phyloP scores from a whole-genome alignment of 441 rosid species.

The Bocquillonia castaneifolia region DNA sequence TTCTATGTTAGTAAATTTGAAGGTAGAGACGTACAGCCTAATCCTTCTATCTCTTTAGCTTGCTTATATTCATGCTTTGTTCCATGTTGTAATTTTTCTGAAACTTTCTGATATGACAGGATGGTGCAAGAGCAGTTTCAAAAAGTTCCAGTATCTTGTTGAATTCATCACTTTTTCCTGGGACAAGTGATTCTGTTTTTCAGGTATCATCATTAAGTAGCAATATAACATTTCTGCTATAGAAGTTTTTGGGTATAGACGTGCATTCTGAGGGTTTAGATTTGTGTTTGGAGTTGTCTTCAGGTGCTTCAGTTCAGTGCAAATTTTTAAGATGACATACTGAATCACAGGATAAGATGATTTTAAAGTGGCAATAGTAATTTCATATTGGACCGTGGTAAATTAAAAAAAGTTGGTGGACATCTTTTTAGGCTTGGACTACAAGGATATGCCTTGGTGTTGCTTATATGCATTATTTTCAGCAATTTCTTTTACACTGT shows the following conservation, averaged over 20 bases:
- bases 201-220: slow-evolving; percentile 50
- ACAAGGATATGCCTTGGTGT: neutral
- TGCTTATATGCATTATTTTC: neutral
- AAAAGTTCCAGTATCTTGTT: slow-evolving; percentile 38
- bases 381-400: neutral
- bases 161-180: slow-evolving; percentile 50
- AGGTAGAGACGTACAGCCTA: slow-evolving; percentile 37
- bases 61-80: neutral
- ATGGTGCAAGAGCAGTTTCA: slow-evolving; percentile 59
- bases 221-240: neutral
- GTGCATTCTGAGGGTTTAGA: too few species aligned
- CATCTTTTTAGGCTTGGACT: neutral
- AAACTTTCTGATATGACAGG: slow-evolving; percentile 42
- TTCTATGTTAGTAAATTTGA: slow-evolving; percentile 50
- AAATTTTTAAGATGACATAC: neutral
- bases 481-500: too few species aligned
- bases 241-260: neutral
- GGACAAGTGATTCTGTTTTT: slow-evolving; percentile 49
- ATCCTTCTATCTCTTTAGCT: slow-evolving; percentile 2
- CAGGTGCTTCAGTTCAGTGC: neutral
- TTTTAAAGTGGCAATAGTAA: neutral
- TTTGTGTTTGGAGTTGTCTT: neutral
- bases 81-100: slow-evolving; percentile 16
- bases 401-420: neutral
- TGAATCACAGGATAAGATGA: neutral